Evolutionary conservation across 2,329 filamentous ascomycete species (phyloP).

Genomic region (Alternaria tenuissima): DNA sequence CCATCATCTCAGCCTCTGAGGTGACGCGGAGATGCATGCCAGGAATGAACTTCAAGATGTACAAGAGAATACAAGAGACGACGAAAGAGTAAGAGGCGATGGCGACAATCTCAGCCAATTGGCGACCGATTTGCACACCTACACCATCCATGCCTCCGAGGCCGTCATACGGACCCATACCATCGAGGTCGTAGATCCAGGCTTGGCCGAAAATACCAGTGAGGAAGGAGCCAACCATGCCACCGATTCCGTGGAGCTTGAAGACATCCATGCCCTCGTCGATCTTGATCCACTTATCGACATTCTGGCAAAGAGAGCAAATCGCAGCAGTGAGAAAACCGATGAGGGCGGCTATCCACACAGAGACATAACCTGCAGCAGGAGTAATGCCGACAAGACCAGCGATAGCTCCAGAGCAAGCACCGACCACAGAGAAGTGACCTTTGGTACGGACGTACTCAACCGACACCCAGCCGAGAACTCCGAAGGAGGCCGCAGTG

Average conservation of each 20-base stretch:
- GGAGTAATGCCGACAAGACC: conserved; percentile 69
- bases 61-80: conserved; percentile 61
- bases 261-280: conserved; percentile 69
- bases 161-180: conserved; percentile 52
- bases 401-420: conserved; percentile 66
- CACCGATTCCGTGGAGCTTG: conserved; percentile 66
- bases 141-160: conserved; percentile 64
- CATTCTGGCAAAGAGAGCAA: conserved; percentile 59
- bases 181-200: conserved; percentile 60
- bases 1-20: conserved; percentile 64
- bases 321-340: conserved; percentile 64
- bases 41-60: conserved; percentile 63
- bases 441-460: conserved; percentile 62
- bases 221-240: conserved; percentile 65
- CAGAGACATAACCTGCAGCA: conserved; percentile 61
- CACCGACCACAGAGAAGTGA: conserved; percentile 64
- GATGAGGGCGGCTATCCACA: conserved; percentile 64
- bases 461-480: conserved; percentile 63
- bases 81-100: conserved; percentile 63
- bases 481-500: conserved; percentile 62
- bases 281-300: conserved; percentile 64
- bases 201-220: conserved; percentile 65
- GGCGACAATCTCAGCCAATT: conserved; percentile 64
- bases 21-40: conserved; percentile 63
- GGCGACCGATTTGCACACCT: conserved; percentile 63